Evolutionary conservation across 345 rosid species (phyloP).

Genomic region (Laguncularia racemosa): DNA sequence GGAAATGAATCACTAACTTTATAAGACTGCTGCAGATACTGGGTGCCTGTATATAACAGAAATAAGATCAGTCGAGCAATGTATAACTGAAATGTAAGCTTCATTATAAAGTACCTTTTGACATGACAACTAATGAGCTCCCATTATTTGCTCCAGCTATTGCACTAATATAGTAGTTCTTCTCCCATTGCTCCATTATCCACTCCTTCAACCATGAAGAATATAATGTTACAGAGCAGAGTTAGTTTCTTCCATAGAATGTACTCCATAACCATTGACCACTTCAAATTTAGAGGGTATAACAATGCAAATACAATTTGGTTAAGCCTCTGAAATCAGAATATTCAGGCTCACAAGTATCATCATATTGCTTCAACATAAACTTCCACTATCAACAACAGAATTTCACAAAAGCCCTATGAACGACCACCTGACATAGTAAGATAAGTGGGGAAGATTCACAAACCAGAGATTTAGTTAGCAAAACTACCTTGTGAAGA

Average conservation of each 20-base stretch:
- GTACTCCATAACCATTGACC: too few relatives aligned
- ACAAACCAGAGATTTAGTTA: not conserved
- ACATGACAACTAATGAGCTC: constrained; percentile 49
- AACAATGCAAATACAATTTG: too few relatives aligned
- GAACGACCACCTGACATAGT: not conserved
- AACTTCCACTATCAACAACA: too few relatives aligned
- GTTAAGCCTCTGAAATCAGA: too few relatives aligned
- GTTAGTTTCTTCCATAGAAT: not conserved
- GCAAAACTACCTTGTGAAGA: constrained; percentile 49
- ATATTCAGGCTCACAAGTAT: too few relatives aligned
- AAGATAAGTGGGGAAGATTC: not conserved
- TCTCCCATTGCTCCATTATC: constrained; percentile 59
- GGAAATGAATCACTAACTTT: constrained; percentile 50
- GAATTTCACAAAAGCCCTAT: not conserved
- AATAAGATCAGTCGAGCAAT: not conserved
- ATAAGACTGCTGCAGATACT: constrained; percentile 40
- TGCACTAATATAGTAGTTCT: constrained; percentile 42
- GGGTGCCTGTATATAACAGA: constrained; percentile 25
- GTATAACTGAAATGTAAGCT: not conserved
- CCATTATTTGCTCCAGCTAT: constrained; percentile 51
- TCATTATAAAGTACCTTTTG: constrained; percentile 30
- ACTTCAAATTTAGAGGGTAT: too few relatives aligned
- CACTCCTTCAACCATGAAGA: constrained; percentile 35
- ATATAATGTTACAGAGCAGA: not conserved
- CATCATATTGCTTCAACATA: too few relatives aligned